Evolutionary conservation across 768 basidiomycete genomes (phyloP), one percentile per base, ranked within the genome.

Genomic region (Lactarius deliciosus): DNA sequence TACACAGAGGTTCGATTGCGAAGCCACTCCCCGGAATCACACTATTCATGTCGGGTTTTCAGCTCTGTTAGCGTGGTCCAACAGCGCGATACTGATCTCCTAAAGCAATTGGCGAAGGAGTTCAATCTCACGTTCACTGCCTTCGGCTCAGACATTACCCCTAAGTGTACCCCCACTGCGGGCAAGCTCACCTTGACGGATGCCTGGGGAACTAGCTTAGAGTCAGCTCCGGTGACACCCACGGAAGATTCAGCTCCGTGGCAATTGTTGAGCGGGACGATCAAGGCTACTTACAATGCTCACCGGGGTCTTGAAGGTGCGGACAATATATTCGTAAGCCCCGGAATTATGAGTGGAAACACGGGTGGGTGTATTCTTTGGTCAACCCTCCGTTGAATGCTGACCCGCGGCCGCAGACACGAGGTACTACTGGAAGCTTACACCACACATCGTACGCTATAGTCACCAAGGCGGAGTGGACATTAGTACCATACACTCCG

Each of bases 401-500:
- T 38, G 36, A 38, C 36, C 36, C 36, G 34, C 43, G 30, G 6
- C 30, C n/a, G n/a, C 43, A 70, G 70, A 70, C 18, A 69, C 70
- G 28, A 61, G 41, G 16, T 34, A 62, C 53, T 70, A 69, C 22
- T 69, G 70, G 70, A 57, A 66, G 5, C 68, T 70, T 25, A 65
- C 69, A 5, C 45, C 30, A 18, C 67, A 70, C 36, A 70, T 70
- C 57, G 20, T 71, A 57, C 69, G 65, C 3, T 71, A 68, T 53
- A 60, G 54, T 25, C 70, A 70, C 32, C 73, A 76, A 53, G 64
- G 70, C 58, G 68, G 64, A 41, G 47, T 2, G 70, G 67, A 40
- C 76, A 74, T n/a, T 81, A 81, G 1, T 76, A 86, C n/a, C 91
- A 91, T 74, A 89, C 89, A 53, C 50, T 25, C 50, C 2, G 83